Evolutionary conservation across 2,329 filamentous ascomycete species (phyloP), one percentile per base, ranked within the genome.

Genomic region (Zelopaecilomyces penicillatus): DNA sequence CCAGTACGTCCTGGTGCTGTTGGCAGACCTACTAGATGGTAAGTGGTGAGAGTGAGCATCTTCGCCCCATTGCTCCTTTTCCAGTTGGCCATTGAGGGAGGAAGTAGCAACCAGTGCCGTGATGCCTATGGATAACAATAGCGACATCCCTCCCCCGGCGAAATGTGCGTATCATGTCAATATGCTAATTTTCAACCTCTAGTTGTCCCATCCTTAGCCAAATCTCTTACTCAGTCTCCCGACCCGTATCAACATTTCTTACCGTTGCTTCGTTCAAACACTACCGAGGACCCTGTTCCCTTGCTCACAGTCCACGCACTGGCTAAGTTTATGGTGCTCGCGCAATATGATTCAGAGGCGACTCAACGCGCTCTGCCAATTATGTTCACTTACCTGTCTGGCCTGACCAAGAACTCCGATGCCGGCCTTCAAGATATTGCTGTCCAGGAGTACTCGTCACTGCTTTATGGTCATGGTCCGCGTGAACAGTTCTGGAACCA

Each of bases 371-470:
- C 89, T 19, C 77, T 97, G 37, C 85, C 88, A 12, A 75, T 87
- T 57, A 75, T 97, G 41, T 87, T 93, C 65, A 83, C 78, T 58
- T 97, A 96, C 65, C 79, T 97, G 30, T 86, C 89, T 6, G 81
- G 82, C 43, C 74, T 97, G 45, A 82, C 86, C 47, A 89, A 89
- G 71, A 88, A 83, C 61, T 78, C 85, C 36, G 93, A 98, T 66
- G 85, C 87, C 44, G 88, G 88, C 34, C 75, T 95, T 45, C 93
- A 98, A 66, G 93, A 98, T 60, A 95, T 97, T 60, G 91, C 89
- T 28, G 89, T 97, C 9, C 87, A 93, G 59, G 81, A 91, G 61
- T 94, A 91, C 66, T 96, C 93, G 32, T 76, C 85, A 19, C 73
- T 98, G 30, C 74, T 98, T 30, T 83, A 88, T 49, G 87, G 82